Base-by-base conservation (phyloP, 139 green algal genomes). In the Picochlorum sp. region DNA sequence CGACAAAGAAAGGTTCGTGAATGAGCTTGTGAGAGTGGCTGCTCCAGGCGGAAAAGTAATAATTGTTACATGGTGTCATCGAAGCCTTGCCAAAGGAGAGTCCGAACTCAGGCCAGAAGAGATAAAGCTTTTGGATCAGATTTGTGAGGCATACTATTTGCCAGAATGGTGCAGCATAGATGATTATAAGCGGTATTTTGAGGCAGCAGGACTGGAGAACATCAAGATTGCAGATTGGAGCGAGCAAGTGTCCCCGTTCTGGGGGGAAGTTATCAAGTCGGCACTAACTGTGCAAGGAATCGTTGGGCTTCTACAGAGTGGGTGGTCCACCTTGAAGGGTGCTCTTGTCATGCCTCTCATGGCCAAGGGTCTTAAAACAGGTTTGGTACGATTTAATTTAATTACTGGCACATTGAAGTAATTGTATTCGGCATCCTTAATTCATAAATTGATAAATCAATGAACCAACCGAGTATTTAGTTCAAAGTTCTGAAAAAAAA, bases 81-180 rank as follows among this genome's bases (percentile, higher is more conserved):
- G 61, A 39, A 74, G 75, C 33, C 59, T 84, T 30, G 44, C 37
- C 6, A 44, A 61, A 0, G 77, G 70, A 0, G 80, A 88, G 63
- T 25, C 35, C 16, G 40, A 16, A 18, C 62, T 90, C 18, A 50
- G 18, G 1, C 26, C 37, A 0, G 61, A 84, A 5, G 81, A 90
- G 70, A 58, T 84, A 55, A 61, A 67, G 3, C 70, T 99, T 39
- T 68, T 99, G 64, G 79, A 93, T 33, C 70, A 77, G 40, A 97
- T 99, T 66, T 94, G 84, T 68, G 80, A 93, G 44, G 93, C 90
- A 0, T 99, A 99, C 76, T 98, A 96, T 76, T 82, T 99, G 35
- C 93, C 93, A 8, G 68, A 72, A 6, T 99, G 93, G 93, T 96
- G 89, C 79, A 92, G 79, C 16, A 43, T 87, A 9, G 76, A 71